phyloP scores from a whole-genome alignment of 2,329 filamentous ascomycete genomes.

The Diaporthe vaccinii region DNA sequence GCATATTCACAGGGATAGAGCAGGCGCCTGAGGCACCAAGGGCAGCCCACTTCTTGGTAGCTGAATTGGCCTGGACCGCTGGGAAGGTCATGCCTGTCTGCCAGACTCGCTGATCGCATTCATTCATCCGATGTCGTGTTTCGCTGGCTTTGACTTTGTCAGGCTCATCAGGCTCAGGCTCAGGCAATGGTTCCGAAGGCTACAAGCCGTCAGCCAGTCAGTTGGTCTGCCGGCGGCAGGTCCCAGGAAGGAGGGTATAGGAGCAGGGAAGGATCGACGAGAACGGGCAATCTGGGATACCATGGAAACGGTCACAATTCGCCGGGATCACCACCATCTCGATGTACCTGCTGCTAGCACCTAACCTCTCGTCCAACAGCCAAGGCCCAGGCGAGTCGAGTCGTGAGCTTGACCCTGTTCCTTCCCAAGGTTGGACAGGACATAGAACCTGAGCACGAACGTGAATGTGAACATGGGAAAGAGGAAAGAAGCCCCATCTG shows the following conservation, averaged over 20 bases:
- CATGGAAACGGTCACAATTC: not conserved
- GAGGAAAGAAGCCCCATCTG: not conserved
- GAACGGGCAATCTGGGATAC: not conserved
- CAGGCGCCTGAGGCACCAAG: not conserved
- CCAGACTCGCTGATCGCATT: constrained; percentile 9
- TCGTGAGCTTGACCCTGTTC: not conserved
- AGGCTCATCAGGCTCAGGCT: constrained; percentile 7
- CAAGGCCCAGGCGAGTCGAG: not conserved
- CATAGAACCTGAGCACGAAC: not conserved
- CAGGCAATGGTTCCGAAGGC: constrained; percentile 9
- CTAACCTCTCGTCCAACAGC: not conserved
- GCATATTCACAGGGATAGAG: not conserved
- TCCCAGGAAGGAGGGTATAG: constrained; percentile 33
- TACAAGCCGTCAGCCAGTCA: constrained; percentile 1
- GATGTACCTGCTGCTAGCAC: not conserved
- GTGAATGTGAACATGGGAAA: not conserved
- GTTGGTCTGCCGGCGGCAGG: not conserved
- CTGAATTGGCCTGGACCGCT: not conserved
- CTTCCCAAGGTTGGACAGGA: not conserved
- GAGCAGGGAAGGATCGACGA: constrained; percentile 2
- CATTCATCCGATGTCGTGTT: constrained; percentile 25
- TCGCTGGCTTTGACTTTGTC: constrained; percentile 10
- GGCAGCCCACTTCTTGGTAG: not conserved
- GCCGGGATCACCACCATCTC: not conserved
- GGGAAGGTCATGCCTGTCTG: constrained; percentile 11